These are phyloP conservation scores for Solanum chiquidenum DNA, from an alignment of 257 asterid species.

Conservation along the genomic window DNA sequence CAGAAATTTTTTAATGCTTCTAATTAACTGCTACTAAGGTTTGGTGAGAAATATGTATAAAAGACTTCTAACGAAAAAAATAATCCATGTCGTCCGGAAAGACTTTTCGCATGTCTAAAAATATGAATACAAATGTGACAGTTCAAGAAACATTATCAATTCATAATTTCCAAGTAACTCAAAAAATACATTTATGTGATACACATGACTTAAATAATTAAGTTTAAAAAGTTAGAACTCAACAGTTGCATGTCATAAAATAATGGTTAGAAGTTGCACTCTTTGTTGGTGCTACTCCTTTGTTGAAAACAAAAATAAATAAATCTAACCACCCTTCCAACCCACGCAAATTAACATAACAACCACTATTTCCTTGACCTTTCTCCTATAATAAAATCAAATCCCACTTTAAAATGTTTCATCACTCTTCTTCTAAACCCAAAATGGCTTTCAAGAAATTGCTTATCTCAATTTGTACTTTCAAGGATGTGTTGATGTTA, in stretches of 20 bases:
- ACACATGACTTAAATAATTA: not conserved
- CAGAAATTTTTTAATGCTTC: not conserved
- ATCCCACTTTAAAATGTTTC: not conserved
- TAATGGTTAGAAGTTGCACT: not conserved
- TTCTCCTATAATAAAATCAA: not conserved
- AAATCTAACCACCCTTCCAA: slow-evolving; percentile 15
- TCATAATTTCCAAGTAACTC: not conserved
- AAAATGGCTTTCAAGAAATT: slow-evolving; percentile 28
- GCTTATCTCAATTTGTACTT: slow-evolving; percentile 4
- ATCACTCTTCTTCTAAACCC: not conserved
- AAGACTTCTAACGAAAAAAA: not conserved
- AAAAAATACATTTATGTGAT: not conserved
- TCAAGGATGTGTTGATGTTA: not conserved
- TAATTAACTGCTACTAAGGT: not conserved
- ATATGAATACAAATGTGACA: not conserved
- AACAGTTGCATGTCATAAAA: not conserved
- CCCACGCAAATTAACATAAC: slow-evolving; percentile 22
- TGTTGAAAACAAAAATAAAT: not conserved
- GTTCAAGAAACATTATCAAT: not conserved
- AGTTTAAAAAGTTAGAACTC: not conserved
- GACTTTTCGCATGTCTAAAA: not conserved
- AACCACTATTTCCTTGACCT: not conserved
- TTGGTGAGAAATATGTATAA: not conserved
- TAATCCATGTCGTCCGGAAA: not conserved
- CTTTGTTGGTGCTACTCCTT: not conserved